A percentile compares a stretch with the other conserved stretches of the same genome.
Evolutionary conservation across 306 rosid genomes (phyloP).

Genomic region (Sicyos edulis): DNA sequence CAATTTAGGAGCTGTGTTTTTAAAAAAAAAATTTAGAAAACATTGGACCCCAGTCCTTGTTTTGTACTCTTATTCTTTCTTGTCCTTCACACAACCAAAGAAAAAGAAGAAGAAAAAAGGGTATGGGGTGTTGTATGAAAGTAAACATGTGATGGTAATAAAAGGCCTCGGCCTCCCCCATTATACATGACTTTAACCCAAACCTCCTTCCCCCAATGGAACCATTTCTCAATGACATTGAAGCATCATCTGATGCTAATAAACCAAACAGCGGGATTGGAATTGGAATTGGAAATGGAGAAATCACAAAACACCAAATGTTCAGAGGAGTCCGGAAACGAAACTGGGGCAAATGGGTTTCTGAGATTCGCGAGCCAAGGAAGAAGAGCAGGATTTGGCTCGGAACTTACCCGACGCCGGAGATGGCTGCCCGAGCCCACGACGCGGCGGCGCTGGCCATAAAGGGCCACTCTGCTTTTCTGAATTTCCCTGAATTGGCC

Average conservation of each 20-base stretch:
- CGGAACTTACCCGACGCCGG: constrained; percentile 74
- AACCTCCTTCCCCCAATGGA: constrained; percentile 13
- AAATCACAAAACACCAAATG: constrained; percentile 35
- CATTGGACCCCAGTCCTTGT: constrained; percentile 2
- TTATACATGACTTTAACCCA: background rate
- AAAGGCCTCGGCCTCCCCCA: background rate
- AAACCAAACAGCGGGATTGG: background rate
- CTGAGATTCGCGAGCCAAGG: constrained; percentile 82
- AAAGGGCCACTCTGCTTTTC: constrained; percentile 67
- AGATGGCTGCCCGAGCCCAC: constrained; percentile 95
- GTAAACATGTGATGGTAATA: constrained; percentile 13
- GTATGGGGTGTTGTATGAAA: background rate
- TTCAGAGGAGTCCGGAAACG: constrained; percentile 82
- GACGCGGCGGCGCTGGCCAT: constrained; percentile 86
- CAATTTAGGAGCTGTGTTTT: background rate
- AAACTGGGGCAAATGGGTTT: constrained; percentile 86
- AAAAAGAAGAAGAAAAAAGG: background rate
- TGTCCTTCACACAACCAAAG: constrained; percentile 8
- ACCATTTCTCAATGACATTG: background rate
- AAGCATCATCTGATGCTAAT: constrained; percentile 12
- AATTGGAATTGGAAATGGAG: background rate
- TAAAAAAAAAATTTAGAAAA: background rate
- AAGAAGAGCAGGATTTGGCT: constrained; percentile 93
- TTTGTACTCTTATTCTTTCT: constrained; percentile 18
- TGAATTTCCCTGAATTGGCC: constrained; percentile 71